A percentile compares a stretch with the other conserved stretches of the same genome.
These are phyloP conservation scores for Clitoria ternatea DNA, from an alignment of 306 rosid genomes.

Conservation along the genomic window DNA sequence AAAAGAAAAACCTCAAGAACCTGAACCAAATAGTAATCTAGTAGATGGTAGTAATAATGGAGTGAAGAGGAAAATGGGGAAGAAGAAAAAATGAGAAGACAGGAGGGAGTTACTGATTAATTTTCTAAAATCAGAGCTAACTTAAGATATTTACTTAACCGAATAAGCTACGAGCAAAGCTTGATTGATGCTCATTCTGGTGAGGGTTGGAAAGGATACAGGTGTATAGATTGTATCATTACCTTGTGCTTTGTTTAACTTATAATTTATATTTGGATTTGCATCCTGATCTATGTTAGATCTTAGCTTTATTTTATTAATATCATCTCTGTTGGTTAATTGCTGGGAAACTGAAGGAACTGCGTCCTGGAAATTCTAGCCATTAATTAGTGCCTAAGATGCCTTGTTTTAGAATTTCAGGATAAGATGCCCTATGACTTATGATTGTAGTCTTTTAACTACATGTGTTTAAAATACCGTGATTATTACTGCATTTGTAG, in stretches of 20 bases:
- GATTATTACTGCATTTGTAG: conserved; percentile 1
- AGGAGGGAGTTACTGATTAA: conserved; percentile 48
- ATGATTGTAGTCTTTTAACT: too few species aligned
- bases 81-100: conserved; percentile 40
- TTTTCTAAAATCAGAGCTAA: conserved; percentile 60
- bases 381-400: conserved; percentile 4
- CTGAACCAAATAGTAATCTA: conserved; percentile 42
- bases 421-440: too few species aligned
- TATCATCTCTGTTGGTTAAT: conserved; percentile 21
- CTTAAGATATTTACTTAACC: conserved; percentile 71
- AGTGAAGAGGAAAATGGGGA: conserved; percentile 34
- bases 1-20: conserved; percentile 49
- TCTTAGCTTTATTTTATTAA: conserved; percentile 13
- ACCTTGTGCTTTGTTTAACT: conserved; percentile 19
- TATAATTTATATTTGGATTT: conserved; percentile 30
- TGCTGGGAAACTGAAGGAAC: conserved; percentile 18
- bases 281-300: conserved; percentile 25
- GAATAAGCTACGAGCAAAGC: conserved; percentile 73
- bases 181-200: conserved; percentile 90
- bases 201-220: conserved; percentile 98
- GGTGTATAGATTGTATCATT: conserved; percentile 48
- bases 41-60: conserved; percentile 37
- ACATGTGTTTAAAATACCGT: background rate
- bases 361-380: conserved; percentile 1
- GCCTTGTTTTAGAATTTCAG: too few species aligned